Base-by-base conservation (phyloP, 352 stramenopile genomes). In the Poterioochromonas sp. region DNA sequence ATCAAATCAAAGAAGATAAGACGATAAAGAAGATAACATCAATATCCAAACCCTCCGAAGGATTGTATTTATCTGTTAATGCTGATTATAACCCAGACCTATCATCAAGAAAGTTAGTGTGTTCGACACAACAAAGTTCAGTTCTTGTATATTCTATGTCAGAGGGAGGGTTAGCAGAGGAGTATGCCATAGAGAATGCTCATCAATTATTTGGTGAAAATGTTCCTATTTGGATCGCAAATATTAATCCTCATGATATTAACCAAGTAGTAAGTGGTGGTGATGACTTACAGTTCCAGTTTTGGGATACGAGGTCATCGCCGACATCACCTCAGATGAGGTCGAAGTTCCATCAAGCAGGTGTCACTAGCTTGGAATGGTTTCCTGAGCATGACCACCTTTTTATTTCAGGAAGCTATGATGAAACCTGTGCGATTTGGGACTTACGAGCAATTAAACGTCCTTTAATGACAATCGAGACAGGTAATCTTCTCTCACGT, bases 61-160 rank as follows among this genome's bases (percentile, higher is more conserved):
- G 62, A 43, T 29, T 71, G 8, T 71, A 43, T 47, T 29, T 71
- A 29, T 71, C 62, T 43, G 62, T 71, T 47, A 18, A 41, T 29
- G 8, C 8, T 1, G 11, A 44, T 41, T 29, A 26, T 26, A 41
- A 71, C 62, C 44, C 8, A 53, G 20, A 8, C 8, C 20, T 8
- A 20, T 32, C 12, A 32, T 8, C 12, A 8, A 1, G 2, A 5
- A 12, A 47, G 15, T 22, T 71, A 26, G 62, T 20, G 15, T 5
- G 39, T 8, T 71, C 62, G 5, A 71, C 62, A 32, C 62, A 71
- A 71, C 2, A 41, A 5, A n/a, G 62, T 3, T 71, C 62, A 26
- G 32, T 71, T 44, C 39, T 71, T 15, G 29, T 71, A 39, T 65
- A 35, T 39, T 39, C 5, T 65, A 39, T 29, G 5, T 41, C 2